Evolutionary conservation across 495 filamentous ascomycete genomes (phyloP).

Genomic region (Tuber umbilicatum): DNA sequence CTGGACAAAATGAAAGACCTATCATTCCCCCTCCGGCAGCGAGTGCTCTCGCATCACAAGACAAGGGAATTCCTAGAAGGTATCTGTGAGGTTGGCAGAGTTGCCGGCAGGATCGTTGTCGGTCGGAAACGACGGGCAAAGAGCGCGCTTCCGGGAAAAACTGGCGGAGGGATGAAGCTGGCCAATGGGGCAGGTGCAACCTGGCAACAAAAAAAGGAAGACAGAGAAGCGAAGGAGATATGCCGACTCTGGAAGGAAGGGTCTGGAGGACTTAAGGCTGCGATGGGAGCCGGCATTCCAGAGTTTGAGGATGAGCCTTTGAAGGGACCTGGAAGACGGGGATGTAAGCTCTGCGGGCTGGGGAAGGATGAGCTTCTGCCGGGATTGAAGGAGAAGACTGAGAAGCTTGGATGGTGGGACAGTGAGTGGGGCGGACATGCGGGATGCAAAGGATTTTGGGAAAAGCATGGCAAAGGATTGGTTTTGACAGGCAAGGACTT

Average conservation of each 20-base stretch:
- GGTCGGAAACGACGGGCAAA: slow-evolving; percentile 77
- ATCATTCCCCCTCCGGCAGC: slow-evolving; percentile 51
- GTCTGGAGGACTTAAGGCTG: slow-evolving; percentile 56
- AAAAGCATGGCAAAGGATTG: slow-evolving; percentile 51
- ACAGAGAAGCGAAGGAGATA: slow-evolving; percentile 76
- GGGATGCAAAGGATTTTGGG: slow-evolving; percentile 78
- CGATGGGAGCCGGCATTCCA: slow-evolving; percentile 51
- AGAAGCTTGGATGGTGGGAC: slow-evolving; percentile 93
- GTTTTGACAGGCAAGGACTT: neutral
- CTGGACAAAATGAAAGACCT: slow-evolving; percentile 53
- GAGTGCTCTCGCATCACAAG: slow-evolving; percentile 52
- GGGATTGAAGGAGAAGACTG: slow-evolving; percentile 67
- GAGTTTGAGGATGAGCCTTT: slow-evolving; percentile 57
- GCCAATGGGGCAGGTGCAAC: slow-evolving; percentile 64
- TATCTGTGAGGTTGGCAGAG: slow-evolving; percentile 55
- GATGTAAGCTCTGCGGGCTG: slow-evolving; percentile 83
- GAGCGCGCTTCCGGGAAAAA: slow-evolving; percentile 58
- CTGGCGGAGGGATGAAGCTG: slow-evolving; percentile 78
- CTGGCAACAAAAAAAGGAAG: slow-evolving; percentile 67
- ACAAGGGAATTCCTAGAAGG: slow-evolving; percentile 52
- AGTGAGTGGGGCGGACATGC: slow-evolving; percentile 75
- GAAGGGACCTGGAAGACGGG: slow-evolving; percentile 58
- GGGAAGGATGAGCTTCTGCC: slow-evolving; percentile 75
- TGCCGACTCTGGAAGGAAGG: slow-evolving; percentile 64
- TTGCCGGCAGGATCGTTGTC: slow-evolving; percentile 72